Conservation (phyloP, 176 grass and related monocot species). For the Musa itinerans region DNA sequence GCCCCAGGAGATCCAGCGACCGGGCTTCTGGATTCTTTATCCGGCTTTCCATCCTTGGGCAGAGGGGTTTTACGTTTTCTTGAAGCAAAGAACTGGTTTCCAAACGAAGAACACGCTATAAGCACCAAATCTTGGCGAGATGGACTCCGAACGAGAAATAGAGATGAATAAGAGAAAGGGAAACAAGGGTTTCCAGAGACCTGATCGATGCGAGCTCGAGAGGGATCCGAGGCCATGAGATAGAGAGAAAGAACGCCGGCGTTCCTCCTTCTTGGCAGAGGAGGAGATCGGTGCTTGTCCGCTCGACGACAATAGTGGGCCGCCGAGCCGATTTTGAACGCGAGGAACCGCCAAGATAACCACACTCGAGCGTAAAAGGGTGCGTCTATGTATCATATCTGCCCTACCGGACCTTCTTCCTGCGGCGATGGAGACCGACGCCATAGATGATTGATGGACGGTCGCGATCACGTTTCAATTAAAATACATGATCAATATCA, state of each 20-base stretch:
- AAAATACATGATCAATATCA: no score
- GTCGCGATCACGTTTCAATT: no score
- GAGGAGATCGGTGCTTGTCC: no score
- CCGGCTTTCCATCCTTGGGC: slow-evolving; percentile 34
- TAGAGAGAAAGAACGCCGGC: background rate
- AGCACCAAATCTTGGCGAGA: slow-evolving; percentile 5
- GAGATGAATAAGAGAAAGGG: background rate
- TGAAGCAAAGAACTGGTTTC: slow-evolving; percentile 58
- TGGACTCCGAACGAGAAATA: background rate
- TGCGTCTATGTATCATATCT: no score
- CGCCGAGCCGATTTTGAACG: no score
- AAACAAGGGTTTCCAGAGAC: slow-evolving; percentile 21
- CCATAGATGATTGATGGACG: no score
- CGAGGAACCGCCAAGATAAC: no score
- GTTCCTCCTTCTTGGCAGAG: no score
- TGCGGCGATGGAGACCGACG: no score
- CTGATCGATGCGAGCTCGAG: slow-evolving; percentile 70
- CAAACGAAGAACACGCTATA: background rate
- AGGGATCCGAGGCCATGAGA: slow-evolving; percentile 49
- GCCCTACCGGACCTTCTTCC: no score
- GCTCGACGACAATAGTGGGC: no score
- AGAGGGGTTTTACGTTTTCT: slow-evolving; percentile 52
- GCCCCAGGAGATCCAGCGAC: slow-evolving; percentile 18
- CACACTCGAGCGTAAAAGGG: no score
- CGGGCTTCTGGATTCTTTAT: slow-evolving; percentile 28